phyloP scores from a whole-genome alignment of 805 yeast species.

The Lipomyces starkeyi region DNA sequence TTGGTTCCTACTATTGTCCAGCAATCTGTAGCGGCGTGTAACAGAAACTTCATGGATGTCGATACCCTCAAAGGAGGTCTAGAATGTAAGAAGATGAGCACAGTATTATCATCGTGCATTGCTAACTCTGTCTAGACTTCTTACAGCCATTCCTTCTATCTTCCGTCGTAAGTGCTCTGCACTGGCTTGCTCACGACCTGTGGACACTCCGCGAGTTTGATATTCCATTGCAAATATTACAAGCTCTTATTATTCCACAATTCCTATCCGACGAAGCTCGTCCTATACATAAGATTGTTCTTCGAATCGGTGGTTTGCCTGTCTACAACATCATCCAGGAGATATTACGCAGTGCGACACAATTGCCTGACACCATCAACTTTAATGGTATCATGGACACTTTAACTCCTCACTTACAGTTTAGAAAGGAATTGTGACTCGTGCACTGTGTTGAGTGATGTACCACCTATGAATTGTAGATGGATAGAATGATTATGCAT shows the following conservation, averaged over 20 bases:
- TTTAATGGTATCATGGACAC: slow-evolving; percentile 23
- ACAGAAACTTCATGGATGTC: slow-evolving; percentile 59
- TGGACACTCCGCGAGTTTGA: slow-evolving; percentile 47
- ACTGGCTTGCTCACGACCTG: slow-evolving; percentile 55
- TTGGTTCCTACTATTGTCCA: slow-evolving; percentile 76
- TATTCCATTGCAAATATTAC: slow-evolving; percentile 50
- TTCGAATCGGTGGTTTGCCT: slow-evolving; percentile 43
- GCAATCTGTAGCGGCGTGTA: slow-evolving; percentile 69
- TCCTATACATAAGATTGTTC: slow-evolving; percentile 52
- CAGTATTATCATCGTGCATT: neutral
- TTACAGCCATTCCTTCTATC: slow-evolving; percentile 76
- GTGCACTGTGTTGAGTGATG: neutral
- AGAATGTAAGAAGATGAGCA: slow-evolving; percentile 54
- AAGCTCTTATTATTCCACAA: slow-evolving; percentile 52
- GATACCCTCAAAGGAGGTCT: slow-evolving; percentile 75
- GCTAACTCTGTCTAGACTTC: slow-evolving; percentile 54
- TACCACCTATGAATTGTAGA: neutral
- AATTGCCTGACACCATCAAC: slow-evolving; percentile 28
- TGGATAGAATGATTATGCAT: neutral
- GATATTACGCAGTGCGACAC: slow-evolving; percentile 30
- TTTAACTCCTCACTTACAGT: slow-evolving; percentile 29
- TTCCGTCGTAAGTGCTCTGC: slow-evolving; percentile 60
- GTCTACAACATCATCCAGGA: slow-evolving; percentile 41
- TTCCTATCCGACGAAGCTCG: slow-evolving; percentile 55
- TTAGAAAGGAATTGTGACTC: slow-evolving; percentile 19